Evolutionary conservation across 768 basidiomycete species (phyloP).

Genomic region (Pleurotus tuber-regium): DNA sequence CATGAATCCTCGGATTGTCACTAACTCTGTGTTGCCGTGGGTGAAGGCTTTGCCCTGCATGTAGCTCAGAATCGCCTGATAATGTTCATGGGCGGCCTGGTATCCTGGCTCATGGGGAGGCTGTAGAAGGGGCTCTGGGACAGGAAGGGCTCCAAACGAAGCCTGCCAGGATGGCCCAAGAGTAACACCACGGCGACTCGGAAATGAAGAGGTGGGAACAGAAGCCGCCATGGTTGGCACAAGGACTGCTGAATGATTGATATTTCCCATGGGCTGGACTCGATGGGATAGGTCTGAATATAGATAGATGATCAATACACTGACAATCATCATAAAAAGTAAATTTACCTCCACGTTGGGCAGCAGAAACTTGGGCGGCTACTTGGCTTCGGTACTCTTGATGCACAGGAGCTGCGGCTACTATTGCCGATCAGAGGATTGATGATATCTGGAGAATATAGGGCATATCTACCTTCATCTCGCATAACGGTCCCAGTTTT

Average conservation of each 20-base stretch:
- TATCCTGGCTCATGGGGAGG: background rate
- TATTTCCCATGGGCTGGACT: background rate
- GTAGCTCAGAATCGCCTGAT: background rate
- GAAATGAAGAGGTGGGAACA: background rate
- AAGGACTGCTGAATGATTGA: too few species aligned
- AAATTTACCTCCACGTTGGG: constrained; percentile 5
- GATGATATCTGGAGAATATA: background rate
- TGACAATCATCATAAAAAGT: background rate
- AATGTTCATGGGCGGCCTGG: constrained; percentile 1
- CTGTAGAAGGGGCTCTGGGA: background rate
- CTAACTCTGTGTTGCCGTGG: background rate
- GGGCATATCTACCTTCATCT: background rate
- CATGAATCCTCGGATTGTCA: background rate
- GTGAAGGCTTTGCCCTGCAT: background rate
- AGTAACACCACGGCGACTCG: background rate
- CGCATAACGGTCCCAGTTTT: background rate
- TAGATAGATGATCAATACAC: background rate
- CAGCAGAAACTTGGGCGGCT: background rate
- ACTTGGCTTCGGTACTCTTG: background rate
- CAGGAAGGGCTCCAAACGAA: background rate
- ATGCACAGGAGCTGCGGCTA: background rate
- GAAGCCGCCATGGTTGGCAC: background rate
- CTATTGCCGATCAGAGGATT: background rate
- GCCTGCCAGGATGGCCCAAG: background rate
- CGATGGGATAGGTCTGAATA: background rate